A percentile compares a stretch with the other conserved stretches of the same genome.
Conservation (phyloP, 2,329 filamentous ascomycete genomes). For the Epichloe gansuensis region DNA sequence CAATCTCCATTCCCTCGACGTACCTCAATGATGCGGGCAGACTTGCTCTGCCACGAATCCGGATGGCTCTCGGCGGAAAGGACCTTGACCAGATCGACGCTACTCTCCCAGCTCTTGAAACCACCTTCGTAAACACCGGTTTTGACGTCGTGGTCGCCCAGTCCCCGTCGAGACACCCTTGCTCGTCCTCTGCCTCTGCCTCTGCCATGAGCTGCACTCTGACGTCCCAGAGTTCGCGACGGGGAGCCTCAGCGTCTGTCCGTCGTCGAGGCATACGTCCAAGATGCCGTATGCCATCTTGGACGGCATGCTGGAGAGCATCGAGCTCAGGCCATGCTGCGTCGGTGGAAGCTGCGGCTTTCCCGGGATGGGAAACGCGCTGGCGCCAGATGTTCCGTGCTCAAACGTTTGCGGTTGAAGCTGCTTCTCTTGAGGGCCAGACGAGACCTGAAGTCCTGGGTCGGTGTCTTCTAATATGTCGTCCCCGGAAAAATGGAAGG, state of each 20-base stretch:
- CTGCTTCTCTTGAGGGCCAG: constrained; percentile 7
- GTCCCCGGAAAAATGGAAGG: constrained; percentile 51
- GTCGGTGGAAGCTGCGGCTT: constrained; percentile 45
- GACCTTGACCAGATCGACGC: constrained; percentile 66
- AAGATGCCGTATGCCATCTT: constrained; percentile 60
- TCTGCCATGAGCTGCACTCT: constrained; percentile 71
- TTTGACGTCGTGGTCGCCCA: constrained; percentile 62
- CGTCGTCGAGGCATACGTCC: constrained; percentile 44
- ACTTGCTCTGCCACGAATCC: constrained; percentile 18
- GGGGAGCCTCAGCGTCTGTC: constrained; percentile 42
- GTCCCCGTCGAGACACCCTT: constrained; percentile 27
- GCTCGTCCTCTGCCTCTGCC: constrained; percentile 22
- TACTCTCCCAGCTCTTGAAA: constrained; percentile 86
- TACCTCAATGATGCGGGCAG: constrained; percentile 43
- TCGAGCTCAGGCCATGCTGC: constrained; percentile 35
- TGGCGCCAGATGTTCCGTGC: constrained; percentile 17
- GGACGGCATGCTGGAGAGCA: constrained; percentile 53
- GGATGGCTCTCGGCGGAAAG: constrained; percentile 32
- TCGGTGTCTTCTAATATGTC: constrained; percentile 41
- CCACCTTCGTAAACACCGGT: constrained; percentile 78
- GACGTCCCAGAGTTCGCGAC: constrained; percentile 72
- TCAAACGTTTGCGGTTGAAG: constrained; percentile 5
- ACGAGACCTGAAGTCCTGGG: constrained; percentile 2
- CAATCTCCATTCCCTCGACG: constrained; percentile 10
- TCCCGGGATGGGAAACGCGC: constrained; percentile 50